phyloP scores from a whole-genome alignment of 176 grass and related monocot species.

The Poa pratensis region DNA sequence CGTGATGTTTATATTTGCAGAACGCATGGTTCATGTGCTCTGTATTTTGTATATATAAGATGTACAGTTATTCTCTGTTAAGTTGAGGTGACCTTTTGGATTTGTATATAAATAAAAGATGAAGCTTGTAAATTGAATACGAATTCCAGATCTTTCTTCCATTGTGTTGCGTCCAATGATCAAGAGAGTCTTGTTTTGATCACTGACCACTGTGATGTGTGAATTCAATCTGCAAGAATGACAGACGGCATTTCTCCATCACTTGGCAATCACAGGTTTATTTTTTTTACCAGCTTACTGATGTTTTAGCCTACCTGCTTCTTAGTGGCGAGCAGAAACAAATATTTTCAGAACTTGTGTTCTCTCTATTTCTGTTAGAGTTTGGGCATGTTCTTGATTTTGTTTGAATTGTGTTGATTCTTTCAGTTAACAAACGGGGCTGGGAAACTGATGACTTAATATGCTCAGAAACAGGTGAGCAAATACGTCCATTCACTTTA shows the following conservation, averaged over 20 bases:
- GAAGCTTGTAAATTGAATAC: slow-evolving; percentile 3
- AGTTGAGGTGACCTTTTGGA: slow-evolving; percentile 18
- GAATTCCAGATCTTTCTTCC: not conserved
- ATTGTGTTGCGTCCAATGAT: not conserved
- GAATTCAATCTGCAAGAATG: not conserved
- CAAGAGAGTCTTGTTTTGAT: not conserved
- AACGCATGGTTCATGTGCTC: not conserved
- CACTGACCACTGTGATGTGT: not conserved
- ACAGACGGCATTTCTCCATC: not conserved
- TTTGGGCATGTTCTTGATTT: not conserved
- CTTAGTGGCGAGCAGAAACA: not conserved
- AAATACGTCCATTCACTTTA: not conserved
- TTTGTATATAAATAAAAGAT: slow-evolving; percentile 38
- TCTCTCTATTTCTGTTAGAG: not conserved
- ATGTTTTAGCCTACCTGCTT: not conserved
- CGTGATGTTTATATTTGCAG: slow-evolving; percentile 22
- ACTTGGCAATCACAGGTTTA: not conserved
- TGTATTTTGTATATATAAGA: slow-evolving; percentile 32
- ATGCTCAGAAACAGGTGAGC: not conserved
- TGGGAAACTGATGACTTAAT: not conserved
- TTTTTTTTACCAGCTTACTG: too few species aligned
- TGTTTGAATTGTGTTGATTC: not conserved
- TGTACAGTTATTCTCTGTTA: not conserved
- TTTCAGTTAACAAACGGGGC: not conserved
- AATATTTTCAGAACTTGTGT: slow-evolving; percentile 2